These are phyloP conservation scores for Polytolypa hystricis DNA, from an alignment of 2,329 filamentous ascomycete species.

Conservation along the genomic window DNA sequence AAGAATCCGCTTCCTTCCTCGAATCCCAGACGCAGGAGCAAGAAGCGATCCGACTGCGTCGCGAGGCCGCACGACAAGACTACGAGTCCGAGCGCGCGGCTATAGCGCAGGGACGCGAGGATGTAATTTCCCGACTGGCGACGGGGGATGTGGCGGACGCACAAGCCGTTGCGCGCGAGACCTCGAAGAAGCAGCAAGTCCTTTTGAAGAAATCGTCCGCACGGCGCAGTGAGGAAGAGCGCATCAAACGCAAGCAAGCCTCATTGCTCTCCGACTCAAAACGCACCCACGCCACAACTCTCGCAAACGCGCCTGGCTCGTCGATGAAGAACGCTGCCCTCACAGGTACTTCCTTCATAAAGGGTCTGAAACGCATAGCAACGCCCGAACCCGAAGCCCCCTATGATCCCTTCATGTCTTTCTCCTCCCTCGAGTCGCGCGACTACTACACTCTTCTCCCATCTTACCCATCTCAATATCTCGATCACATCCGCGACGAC, in stretches of 20 bases:
- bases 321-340: slow-evolving; percentile 16
- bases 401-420: slow-evolving; percentile 80
- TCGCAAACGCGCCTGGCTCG: slow-evolving; percentile 4
- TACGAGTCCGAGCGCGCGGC: slow-evolving; percentile 59
- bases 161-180: slow-evolving; percentile 41
- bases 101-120: slow-evolving; percentile 52
- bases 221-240: slow-evolving; percentile 43
- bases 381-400: slow-evolving; percentile 56
- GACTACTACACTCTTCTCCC: slow-evolving; percentile 60
- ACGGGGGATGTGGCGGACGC: slow-evolving; percentile 51
- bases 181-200: slow-evolving; percentile 46
- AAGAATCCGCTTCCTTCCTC: slow-evolving; percentile 38
- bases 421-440: slow-evolving; percentile 47
- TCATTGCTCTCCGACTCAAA: slow-evolving; percentile 24
- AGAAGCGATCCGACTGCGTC: slow-evolving; percentile 52
- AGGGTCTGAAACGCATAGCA: slow-evolving; percentile 61
- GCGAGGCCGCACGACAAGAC: slow-evolving; percentile 53
- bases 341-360: slow-evolving; percentile 48
- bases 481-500: slow-evolving; percentile 57
- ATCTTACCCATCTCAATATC: slow-evolving; percentile 63
- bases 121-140: slow-evolving; percentile 60
- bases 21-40: slow-evolving; percentile 47
- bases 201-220: slow-evolving; percentile 62
- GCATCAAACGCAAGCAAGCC: slow-evolving; percentile 36
- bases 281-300: slow-evolving; percentile 17